These are phyloP conservation scores for Westerdykella aurantiaca DNA, from an alignment of 2,329 filamentous ascomycete species.

Conservation along the genomic window DNA sequence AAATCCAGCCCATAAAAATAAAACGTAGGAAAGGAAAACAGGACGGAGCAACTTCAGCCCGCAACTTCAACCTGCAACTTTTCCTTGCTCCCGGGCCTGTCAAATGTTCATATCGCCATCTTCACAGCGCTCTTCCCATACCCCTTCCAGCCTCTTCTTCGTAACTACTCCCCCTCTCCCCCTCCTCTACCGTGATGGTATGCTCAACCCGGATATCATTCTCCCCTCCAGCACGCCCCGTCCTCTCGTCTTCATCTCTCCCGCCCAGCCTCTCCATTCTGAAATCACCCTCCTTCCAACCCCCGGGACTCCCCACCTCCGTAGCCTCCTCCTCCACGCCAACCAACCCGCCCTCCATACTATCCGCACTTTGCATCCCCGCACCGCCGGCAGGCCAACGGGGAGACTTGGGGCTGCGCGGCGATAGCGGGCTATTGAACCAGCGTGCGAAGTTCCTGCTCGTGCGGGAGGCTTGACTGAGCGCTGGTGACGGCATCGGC, in stretches of 20 bases:
- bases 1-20: neutral
- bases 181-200: slow-evolving; percentile 1
- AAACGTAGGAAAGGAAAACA: no score
- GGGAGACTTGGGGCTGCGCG: neutral
- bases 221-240: neutral
- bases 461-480: slow-evolving; percentile 1
- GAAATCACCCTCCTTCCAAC: no score
- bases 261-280: no score
- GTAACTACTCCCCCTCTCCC: no score
- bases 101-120: neutral
- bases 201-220: slow-evolving; percentile 8
- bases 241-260: slow-evolving; percentile 1
- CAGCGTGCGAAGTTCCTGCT: slow-evolving; percentile 10
- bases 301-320: no score
- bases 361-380: slow-evolving; percentile 6
- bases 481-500: slow-evolving; percentile 7
- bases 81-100: neutral
- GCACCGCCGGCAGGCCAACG: slow-evolving; percentile 1
- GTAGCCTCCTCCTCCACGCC: no score
- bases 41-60: neutral
- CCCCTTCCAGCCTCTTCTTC: no score
- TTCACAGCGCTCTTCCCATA: neutral
- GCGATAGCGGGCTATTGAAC: slow-evolving; percentile 4
- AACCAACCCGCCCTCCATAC: slow-evolving; percentile 11
- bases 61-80: no score